phyloP scores from a whole-genome alignment of 2,329 filamentous ascomycete species.

The Pseudocercospora ulei region DNA sequence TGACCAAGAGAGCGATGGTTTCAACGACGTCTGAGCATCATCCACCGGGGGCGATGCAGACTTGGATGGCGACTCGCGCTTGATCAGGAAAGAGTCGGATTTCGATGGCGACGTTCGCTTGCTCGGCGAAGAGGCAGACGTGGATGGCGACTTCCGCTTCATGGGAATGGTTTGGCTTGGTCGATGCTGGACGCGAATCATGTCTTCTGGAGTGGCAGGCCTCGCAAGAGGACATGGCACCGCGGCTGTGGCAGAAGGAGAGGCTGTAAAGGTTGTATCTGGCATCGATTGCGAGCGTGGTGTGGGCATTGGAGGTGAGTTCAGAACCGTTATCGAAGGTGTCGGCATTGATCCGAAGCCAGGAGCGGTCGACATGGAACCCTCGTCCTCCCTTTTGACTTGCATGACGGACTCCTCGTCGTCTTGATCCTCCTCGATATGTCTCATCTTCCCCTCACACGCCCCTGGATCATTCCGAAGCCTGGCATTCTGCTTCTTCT shows the following conservation, averaged over 20 bases:
- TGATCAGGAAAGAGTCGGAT: neutral
- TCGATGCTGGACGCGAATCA: neutral
- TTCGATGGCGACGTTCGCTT: slow-evolving; percentile 1
- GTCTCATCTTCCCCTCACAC: slow-evolving; percentile 11
- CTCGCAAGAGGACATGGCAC: neutral
- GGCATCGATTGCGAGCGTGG: too few species aligned
- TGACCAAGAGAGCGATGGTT: too few species aligned
- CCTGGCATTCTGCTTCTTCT: slow-evolving; percentile 15
- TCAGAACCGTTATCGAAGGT: neutral
- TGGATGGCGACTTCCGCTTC: slow-evolving; percentile 1
- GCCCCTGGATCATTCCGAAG: slow-evolving; percentile 8
- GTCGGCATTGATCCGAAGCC: neutral
- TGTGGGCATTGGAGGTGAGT: too few species aligned
- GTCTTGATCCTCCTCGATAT: slow-evolving; percentile 15
- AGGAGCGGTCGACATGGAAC: neutral
- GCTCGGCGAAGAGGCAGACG: neutral
- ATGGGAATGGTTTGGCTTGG: neutral
- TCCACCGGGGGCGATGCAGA: too few species aligned
- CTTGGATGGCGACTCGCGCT: neutral
- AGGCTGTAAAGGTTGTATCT: too few species aligned
- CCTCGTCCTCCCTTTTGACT: slow-evolving; percentile 1
- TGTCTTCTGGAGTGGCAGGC: neutral
- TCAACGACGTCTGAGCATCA: too few species aligned
- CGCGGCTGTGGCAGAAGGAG: too few species aligned
- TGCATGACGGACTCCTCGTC: slow-evolving; percentile 17